Conservation (phyloP, 1,284 basidiomycete species). For the Paramarasmius palmivorus region DNA sequence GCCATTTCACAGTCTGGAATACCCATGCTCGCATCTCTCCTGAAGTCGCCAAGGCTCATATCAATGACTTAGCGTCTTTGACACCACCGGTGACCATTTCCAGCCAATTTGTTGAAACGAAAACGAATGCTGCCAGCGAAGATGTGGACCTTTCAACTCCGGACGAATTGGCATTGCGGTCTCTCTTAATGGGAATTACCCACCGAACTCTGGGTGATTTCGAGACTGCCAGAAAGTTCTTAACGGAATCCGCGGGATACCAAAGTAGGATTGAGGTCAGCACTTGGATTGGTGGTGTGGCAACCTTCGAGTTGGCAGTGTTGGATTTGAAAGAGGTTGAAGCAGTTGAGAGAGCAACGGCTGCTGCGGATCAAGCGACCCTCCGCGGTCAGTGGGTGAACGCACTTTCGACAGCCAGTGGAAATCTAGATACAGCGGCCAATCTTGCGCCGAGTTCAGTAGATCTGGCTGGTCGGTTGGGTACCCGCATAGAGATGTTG, state of each 20-base stretch:
- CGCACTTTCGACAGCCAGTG: slow-evolving; percentile 46
- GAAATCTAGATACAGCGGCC: slow-evolving; percentile 54
- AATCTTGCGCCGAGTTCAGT: slow-evolving; percentile 50
- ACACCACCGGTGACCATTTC: slow-evolving; percentile 44
- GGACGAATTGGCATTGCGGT: slow-evolving; percentile 70
- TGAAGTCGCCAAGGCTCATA: slow-evolving; percentile 54
- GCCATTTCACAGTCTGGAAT: slow-evolving; percentile 64
- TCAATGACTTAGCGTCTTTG: slow-evolving; percentile 47
- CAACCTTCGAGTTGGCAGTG: slow-evolving; percentile 68
- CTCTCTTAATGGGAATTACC: slow-evolving; percentile 65
- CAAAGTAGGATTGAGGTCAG: slow-evolving; percentile 43
- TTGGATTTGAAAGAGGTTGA: slow-evolving; percentile 61
- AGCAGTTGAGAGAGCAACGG: slow-evolving; percentile 6
- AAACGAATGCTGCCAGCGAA: slow-evolving; percentile 13
- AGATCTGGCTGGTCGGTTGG: slow-evolving; percentile 67
- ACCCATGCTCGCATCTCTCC: slow-evolving; percentile 58
- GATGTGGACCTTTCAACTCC: slow-evolving; percentile 56
- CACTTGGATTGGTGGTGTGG: slow-evolving; percentile 68
- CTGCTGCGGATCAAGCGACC: background rate
- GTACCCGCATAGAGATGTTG: slow-evolving; percentile 68
- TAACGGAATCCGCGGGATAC: slow-evolving; percentile 49
- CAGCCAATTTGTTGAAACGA: slow-evolving; percentile 29
- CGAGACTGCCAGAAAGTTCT: slow-evolving; percentile 42
- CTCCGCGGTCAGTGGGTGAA: slow-evolving; percentile 43
- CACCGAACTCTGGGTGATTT: slow-evolving; percentile 58